phyloP scores from a whole-genome alignment of 345 rosid species.

The Firmiana major region DNA sequence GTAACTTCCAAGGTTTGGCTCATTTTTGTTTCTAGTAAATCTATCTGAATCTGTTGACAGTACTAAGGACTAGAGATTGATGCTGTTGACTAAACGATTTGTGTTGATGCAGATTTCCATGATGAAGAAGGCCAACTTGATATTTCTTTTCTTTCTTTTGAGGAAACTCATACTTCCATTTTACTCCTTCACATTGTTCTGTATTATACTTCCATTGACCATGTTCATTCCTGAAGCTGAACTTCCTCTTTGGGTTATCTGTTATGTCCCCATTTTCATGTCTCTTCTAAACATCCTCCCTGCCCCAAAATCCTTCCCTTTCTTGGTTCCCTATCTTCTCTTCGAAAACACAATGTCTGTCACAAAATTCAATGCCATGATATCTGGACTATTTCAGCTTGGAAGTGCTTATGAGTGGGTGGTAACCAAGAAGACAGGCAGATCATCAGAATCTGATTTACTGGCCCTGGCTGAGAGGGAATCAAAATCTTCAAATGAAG shows the following conservation, averaged over 20 bases:
- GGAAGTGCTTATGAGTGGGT: slow-evolving; percentile 91
- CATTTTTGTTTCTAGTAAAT: not conserved
- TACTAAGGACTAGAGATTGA: not conserved
- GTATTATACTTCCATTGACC: slow-evolving; percentile 83
- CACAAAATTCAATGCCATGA: slow-evolving; percentile 92
- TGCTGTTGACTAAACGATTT: not conserved
- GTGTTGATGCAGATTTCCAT: slow-evolving; percentile 48
- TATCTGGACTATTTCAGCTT: slow-evolving; percentile 84
- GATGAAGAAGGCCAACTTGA: slow-evolving; percentile 74
- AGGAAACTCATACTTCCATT: slow-evolving; percentile 87
- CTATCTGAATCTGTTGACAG: not conserved
- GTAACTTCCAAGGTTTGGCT: slow-evolving; percentile 60
- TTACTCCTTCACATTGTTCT: slow-evolving; percentile 88
- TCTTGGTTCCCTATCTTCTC: slow-evolving; percentile 78
- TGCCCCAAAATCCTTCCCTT: slow-evolving; percentile 72
- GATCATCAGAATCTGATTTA: slow-evolving; percentile 78
- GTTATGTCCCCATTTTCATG: slow-evolving; percentile 79
- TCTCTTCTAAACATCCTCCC: slow-evolving; percentile 82
- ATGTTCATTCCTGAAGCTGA: slow-evolving; percentile 91
- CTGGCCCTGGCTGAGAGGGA: slow-evolving; percentile 74
- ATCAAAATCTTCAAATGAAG: slow-evolving; percentile 41
- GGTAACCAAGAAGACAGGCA: slow-evolving; percentile 83
- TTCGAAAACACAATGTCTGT: slow-evolving; percentile 94
- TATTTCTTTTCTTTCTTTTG: slow-evolving; percentile 78
- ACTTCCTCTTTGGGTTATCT: slow-evolving; percentile 81